Base-by-base conservation (phyloP, 257 asterid genomes). In the Solanum bulbocastanum region DNA sequence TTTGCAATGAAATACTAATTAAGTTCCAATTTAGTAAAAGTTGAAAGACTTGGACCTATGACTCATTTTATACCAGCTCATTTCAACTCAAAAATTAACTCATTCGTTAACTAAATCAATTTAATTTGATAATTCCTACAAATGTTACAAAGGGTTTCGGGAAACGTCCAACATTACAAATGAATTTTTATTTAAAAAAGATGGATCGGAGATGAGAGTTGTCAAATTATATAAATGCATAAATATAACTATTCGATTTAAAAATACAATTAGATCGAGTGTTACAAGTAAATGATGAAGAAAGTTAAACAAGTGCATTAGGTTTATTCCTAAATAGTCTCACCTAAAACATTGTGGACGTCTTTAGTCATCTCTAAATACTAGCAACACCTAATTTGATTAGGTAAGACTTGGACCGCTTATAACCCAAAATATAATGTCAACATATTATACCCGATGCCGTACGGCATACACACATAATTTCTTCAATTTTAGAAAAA, bases 301-400 rank as follows among this genome's bases (percentile, higher is more conserved):
- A 23, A 76, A 75, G 33, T 12, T 39, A 75, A 75, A 6, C 35
- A 32, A 73, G 85, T 74, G 86, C 33, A 89, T 72, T 72, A 86
- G 86, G 71, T 86, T 73, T 83, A 52, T 42, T 40, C 20, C 74
- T 8, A 6, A 79, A 79, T 46, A 10, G 42, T 46, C 85, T 30
- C 91, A 89, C 89, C 92, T 87, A 89, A 90, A 90, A 78, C 74
- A 78, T 76, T 46, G 89, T 85, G 87, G 88, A 91, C 87, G 76
- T 87, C 46, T 49, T 40, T 73, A 68, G 66, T 32, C 30, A 44
- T 79, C 23, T 27, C 27, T 35, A 42, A 46, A 73, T 2, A 74
- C 46, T 76, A 73, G 13, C 37, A 71, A 85, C 86, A 89, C 84
- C 84, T 52, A 86, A 88, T 74, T 27, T 23, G 73, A 40, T 88